phyloP scores from a whole-genome alignment of 192 early-diverging fungal genomes.

The Backusella morwellensis region DNA sequence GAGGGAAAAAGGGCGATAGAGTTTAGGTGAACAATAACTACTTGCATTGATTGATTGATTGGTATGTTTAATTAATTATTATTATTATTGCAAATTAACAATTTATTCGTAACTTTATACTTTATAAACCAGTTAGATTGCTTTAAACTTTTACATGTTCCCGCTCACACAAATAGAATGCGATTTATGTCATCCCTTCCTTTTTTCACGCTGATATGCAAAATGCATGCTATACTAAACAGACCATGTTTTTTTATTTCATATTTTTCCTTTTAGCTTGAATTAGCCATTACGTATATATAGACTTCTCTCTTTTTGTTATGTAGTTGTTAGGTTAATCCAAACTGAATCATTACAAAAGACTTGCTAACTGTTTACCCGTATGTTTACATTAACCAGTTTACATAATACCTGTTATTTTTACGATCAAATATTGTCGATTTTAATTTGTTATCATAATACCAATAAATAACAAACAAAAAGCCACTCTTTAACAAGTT shows the following conservation, averaged over 20 bases:
- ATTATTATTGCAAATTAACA: neutral
- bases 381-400: neutral
- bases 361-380: neutral
- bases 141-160: neutral
- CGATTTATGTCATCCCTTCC: neutral
- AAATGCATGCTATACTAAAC: neutral
- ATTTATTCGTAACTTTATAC: neutral
- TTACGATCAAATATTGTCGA: neutral
- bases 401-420: neutral
- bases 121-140: neutral
- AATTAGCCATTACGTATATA: neutral
- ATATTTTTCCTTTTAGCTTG: neutral
- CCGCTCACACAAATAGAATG: neutral
- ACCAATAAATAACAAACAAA: neutral
- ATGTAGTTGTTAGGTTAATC: neutral
- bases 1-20: neutral
- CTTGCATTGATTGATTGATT: neutral
- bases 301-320: neutral
- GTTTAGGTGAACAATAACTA: neutral
- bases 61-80: constrained; percentile 3
- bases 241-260: neutral
- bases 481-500: neutral
- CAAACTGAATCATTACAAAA: neutral
- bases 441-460: neutral
- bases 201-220: neutral